Evolutionary conservation across 1,284 basidiomycete species (phyloP).

Genomic region (Ceratobasidium sp.): DNA sequence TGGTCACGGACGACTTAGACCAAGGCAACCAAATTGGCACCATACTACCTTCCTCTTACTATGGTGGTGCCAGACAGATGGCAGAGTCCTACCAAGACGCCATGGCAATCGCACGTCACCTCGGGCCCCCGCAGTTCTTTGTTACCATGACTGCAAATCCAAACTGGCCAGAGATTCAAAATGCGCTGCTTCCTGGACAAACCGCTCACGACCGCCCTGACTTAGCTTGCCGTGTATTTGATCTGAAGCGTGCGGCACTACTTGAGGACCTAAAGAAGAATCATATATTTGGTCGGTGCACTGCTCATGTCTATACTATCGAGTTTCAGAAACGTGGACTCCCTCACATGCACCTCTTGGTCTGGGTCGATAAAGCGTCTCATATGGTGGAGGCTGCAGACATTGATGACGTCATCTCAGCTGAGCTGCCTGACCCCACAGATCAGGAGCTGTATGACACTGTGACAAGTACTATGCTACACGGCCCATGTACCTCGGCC

Average conservation of each 20-base stretch:
- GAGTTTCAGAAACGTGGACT: constrained; percentile 68
- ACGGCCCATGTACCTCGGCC: constrained; percentile 61
- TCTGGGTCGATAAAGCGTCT: constrained; percentile 55
- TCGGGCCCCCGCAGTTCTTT: too few species aligned
- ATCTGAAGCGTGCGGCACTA: constrained; percentile 60
- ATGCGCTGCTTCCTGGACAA: constrained; percentile 58
- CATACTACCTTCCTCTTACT: constrained; percentile 62
- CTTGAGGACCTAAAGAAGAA: constrained; percentile 59
- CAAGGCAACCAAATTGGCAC: constrained; percentile 55
- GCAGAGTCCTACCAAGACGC: constrained; percentile 62
- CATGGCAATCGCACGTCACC: constrained; percentile 59
- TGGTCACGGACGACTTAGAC: neutral
- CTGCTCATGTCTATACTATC: constrained; percentile 62
- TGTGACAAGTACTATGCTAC: constrained; percentile 61
- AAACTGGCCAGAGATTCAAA: constrained; percentile 61
- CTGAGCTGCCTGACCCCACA: constrained; percentile 60
- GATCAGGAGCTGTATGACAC: constrained; percentile 60
- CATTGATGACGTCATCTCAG: constrained; percentile 61
- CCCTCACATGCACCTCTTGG: too few species aligned
- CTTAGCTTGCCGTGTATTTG: constrained; percentile 63
- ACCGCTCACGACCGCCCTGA: constrained; percentile 61
- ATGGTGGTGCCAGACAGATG: constrained; percentile 61
- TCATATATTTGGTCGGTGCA: constrained; percentile 54
- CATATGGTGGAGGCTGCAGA: constrained; percentile 56
- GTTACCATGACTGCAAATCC: too few species aligned